Base-by-base conservation (phyloP, 345 rosid species). In the Heritiera littoralis region DNA sequence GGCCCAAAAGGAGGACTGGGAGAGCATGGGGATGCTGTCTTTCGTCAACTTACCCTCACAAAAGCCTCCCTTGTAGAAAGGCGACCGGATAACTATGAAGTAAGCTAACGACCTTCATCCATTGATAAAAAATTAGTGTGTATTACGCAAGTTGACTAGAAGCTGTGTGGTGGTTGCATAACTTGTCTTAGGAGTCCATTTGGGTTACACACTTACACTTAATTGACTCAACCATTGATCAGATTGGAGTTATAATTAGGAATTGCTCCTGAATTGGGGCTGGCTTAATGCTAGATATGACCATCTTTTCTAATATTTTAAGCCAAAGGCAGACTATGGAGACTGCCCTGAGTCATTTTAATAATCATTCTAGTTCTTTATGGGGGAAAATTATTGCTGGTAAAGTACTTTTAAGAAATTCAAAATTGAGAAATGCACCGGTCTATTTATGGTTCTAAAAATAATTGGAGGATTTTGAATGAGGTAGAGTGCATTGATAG, bases 1-100 rank as follows among this genome's bases (percentile, higher is more conserved):
- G 99, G 98, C 67, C 98, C 98, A 48, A 94, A 91, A 87, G 99
- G 98, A 77, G 98, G 98, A 69, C 92, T 94, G 81, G 99, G 99
- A 80, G 98, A 94, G 78, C 94, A 89, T 85, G 99, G 99, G 78
- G 99, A 92, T 92, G 88, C 97, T 75, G 89, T 94, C 35, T 86
- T 93, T 79, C 94, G 92, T 66, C 98, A 94, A 81, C 92, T 96
- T 73, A 90, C 92, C 81, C 91, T 96, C 81, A 91, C 99, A 32
- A 91, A 89, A 88, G 89, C 79, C 81, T 96, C 99, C n/a, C 91
- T 96, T 78, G 91, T 94, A 72, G 98, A 96, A 89, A 94, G 99
- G 80, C 95, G 98, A 10, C 94, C 91, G 13, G 95, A 91, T 88
- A 96, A 96, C 93, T 96, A 94, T 89, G 99, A 96, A 92, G 99